phyloP scores from a whole-genome alignment of 2,329 filamentous ascomycete genomes.

The Colletotrichum filicis region DNA sequence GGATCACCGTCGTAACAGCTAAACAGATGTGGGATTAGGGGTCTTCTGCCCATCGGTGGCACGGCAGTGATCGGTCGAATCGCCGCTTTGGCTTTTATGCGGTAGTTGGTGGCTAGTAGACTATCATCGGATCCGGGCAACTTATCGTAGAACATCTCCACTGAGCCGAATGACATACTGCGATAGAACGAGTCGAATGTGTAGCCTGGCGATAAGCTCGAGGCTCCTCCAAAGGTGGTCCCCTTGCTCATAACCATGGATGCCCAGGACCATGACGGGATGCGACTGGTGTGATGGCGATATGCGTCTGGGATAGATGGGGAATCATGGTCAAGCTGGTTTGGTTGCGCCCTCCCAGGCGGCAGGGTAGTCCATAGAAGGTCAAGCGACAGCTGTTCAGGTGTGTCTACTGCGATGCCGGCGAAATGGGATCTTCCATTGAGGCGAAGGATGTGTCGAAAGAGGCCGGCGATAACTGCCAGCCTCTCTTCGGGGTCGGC shows the following conservation, averaged over 20 bases:
- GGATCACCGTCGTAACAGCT: background rate
- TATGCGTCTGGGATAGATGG: background rate
- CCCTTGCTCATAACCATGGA: conserved; percentile 7
- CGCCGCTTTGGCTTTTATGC: background rate
- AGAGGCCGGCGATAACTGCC: background rate
- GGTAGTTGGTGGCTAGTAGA: background rate
- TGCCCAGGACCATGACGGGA: conserved; percentile 25
- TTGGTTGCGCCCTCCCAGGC: background rate
- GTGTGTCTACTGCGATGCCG: background rate
- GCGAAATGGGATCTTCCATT: background rate
- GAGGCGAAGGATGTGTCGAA: background rate
- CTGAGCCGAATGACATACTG: background rate
- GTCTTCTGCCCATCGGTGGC: background rate
- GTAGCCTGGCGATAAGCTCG: background rate
- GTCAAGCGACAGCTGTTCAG: background rate
- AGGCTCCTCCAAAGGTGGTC: background rate
- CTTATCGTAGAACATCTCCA: background rate
- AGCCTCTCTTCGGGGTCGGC: background rate
- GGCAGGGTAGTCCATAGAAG: background rate
- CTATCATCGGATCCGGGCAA: background rate
- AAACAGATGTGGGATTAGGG: background rate
- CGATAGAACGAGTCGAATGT: background rate
- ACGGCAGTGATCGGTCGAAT: background rate
- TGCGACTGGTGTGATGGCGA: background rate
- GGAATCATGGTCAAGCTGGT: background rate